phyloP scores from a whole-genome alignment of 768 basidiomycete genomes.

The Lepiota brunneoincarnata region DNA sequence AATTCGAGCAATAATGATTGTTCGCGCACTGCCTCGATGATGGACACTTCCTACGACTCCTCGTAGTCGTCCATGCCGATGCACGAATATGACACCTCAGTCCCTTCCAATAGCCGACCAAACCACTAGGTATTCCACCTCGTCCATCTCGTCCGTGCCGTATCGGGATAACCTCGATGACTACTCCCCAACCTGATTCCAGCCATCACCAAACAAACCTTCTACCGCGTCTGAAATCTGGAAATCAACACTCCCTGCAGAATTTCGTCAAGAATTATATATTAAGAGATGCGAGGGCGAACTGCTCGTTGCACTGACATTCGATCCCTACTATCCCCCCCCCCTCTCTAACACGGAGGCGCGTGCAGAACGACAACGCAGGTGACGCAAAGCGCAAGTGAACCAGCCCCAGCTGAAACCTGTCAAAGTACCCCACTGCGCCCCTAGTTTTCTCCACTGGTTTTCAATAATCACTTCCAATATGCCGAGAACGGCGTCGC shows the following conservation, averaged over 20 bases:
- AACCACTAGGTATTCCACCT: slow-evolving; percentile 85
- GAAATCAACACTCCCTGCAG: slow-evolving; percentile 50
- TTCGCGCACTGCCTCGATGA: slow-evolving; percentile 62
- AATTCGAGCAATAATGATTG: slow-evolving; percentile 65
- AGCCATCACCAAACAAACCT: slow-evolving; percentile 74
- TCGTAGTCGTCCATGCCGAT: slow-evolving; percentile 71
- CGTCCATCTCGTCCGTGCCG: slow-evolving; percentile 73
- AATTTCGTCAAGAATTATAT: too few species aligned
- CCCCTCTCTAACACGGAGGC: too few species aligned
- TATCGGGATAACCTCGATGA: slow-evolving; percentile 64
- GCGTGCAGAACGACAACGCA: too few species aligned
- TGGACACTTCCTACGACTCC: slow-evolving; percentile 69
- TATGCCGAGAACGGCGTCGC: too few species aligned
- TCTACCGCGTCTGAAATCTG: slow-evolving; percentile 67
- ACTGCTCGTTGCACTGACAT: too few species aligned
- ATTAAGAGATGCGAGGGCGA: too few species aligned
- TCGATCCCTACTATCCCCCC: too few species aligned
- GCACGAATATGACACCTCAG: slow-evolving; percentile 63
- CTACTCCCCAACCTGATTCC: slow-evolving; percentile 72
- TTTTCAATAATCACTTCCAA: too few species aligned
- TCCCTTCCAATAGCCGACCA: slow-evolving; percentile 84
- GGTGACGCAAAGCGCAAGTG: too few species aligned
- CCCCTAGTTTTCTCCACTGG: too few species aligned
- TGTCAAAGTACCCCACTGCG: too few species aligned
- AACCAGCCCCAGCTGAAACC: too few species aligned